Conservation (phyloP, 306 rosid species). For the Calophaca sinica region DNA sequence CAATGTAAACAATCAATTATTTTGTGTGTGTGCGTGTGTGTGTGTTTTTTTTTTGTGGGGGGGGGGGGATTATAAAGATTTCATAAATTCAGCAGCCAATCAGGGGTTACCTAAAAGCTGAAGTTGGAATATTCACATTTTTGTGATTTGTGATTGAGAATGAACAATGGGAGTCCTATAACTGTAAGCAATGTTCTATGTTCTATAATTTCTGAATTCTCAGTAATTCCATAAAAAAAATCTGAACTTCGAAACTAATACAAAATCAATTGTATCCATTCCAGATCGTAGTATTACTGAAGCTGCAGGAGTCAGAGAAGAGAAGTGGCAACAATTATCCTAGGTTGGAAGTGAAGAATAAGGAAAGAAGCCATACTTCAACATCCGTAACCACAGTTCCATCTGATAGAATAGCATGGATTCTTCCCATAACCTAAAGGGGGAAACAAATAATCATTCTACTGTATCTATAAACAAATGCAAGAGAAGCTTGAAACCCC, state of each 20-base stretch:
- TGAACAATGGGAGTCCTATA: not conserved
- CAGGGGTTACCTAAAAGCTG: no score
- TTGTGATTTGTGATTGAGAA: conserved; percentile 15
- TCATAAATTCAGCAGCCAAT: no score
- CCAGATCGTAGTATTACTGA: conserved; percentile 19
- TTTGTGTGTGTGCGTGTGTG: no score
- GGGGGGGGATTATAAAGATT: no score
- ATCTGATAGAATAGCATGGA: conserved; percentile 86
- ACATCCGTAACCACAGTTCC: conserved; percentile 93
- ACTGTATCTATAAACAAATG: conserved; percentile 6
- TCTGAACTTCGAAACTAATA: conserved; percentile 3
- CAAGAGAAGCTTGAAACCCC: conserved; percentile 34
- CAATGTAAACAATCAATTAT: no score
- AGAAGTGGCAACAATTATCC: not conserved
- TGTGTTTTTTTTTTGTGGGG: no score
- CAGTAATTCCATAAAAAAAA: not conserved
- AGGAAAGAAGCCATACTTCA: conserved; percentile 63
- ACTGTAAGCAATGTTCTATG: not conserved
- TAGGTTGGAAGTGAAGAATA: conserved; percentile 7
- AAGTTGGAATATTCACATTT: no score
- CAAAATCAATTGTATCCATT: conserved; percentile 5
- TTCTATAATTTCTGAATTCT: not conserved
- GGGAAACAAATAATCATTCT: conserved; percentile 35
- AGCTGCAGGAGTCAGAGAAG: not conserved
- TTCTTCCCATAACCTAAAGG: conserved; percentile 89